Percentiles rank a stretch among this genome's conserved stretches.
These are phyloP conservation scores for Collybia sordida DNA, from an alignment of 768 basidiomycete species.

Conservation along the genomic window DNA sequence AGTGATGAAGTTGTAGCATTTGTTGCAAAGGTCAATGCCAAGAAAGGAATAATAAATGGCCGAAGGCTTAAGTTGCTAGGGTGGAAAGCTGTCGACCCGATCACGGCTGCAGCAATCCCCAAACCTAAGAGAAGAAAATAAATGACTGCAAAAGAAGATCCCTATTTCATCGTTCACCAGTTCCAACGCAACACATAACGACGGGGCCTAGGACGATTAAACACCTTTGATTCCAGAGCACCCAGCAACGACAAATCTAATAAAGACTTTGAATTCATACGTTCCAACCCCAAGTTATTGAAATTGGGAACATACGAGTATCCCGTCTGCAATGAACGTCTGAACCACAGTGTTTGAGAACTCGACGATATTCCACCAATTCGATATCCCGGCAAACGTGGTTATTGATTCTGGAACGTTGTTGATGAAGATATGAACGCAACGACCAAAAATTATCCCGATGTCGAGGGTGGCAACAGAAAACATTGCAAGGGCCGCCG, in stretches of 20 bases:
- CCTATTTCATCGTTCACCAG: neutral
- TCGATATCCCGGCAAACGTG: neutral
- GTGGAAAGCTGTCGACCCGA: neutral
- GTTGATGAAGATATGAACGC: neutral
- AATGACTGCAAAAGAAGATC: neutral
- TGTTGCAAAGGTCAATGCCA: no score
- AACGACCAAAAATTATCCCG: neutral
- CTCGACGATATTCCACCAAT: neutral
- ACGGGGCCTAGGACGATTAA: slow-evolving; percentile 1
- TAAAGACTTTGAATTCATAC: no score
- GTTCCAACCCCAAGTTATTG: no score
- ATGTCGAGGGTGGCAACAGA: neutral
- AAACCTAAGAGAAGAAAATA: neutral
- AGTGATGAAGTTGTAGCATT: no score
- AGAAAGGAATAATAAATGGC: no score
- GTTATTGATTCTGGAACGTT: neutral
- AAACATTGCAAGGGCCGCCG: neutral
- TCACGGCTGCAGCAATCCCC: slow-evolving; percentile 6
- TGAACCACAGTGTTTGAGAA: slow-evolving; percentile 1
- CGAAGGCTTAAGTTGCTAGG: neutral
- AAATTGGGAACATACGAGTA: neutral
- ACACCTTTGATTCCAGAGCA: slow-evolving; percentile 6
- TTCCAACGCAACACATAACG: slow-evolving; percentile 6
- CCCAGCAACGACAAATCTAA: slow-evolving; percentile 14
- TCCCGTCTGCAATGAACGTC: neutral